Conservation (phyloP, 805 yeast species). For the Grigorovia humatica region DNA sequence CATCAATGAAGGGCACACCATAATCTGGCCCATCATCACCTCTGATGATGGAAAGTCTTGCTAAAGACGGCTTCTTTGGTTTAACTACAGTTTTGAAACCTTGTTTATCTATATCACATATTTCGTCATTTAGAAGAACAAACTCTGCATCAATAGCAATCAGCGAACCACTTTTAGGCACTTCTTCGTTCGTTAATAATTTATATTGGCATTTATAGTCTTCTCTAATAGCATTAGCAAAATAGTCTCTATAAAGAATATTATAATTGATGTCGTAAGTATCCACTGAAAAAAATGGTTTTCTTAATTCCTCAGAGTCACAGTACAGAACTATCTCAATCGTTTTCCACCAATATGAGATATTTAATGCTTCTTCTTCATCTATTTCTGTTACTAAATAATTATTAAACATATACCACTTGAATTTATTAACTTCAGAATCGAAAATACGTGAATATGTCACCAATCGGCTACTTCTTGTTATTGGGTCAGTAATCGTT, state of each 20-base stretch:
- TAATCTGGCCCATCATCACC: slow-evolving; percentile 55
- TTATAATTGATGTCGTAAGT: slow-evolving; percentile 50
- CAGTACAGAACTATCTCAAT: slow-evolving; percentile 68
- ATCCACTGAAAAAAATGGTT: slow-evolving; percentile 36
- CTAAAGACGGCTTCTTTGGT: slow-evolving; percentile 70
- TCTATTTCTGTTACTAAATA: slow-evolving; percentile 71
- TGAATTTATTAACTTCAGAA: slow-evolving; percentile 17
- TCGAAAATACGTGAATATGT: slow-evolving; percentile 43
- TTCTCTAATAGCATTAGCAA: slow-evolving; percentile 57
- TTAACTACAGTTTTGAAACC: slow-evolving; percentile 61
- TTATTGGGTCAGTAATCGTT: slow-evolving; percentile 44
- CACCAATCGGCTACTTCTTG: slow-evolving; percentile 47
- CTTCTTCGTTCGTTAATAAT: slow-evolving; percentile 55
- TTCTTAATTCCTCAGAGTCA: slow-evolving; percentile 33
- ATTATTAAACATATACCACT: slow-evolving; percentile 86
- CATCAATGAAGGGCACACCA: slow-evolving; percentile 84
- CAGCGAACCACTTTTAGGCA: slow-evolving; percentile 63
- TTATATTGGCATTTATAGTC: slow-evolving; percentile 52
- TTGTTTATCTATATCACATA: slow-evolving; percentile 62
- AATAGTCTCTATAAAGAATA: slow-evolving; percentile 64
- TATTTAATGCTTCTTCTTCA: slow-evolving; percentile 67
- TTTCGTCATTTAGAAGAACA: slow-evolving; percentile 70
- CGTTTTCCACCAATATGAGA: slow-evolving; percentile 70
- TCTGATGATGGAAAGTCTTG: slow-evolving; percentile 79
- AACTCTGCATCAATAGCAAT: slow-evolving; percentile 97